phyloP scores from a whole-genome alignment of 1,139 yeast species.

The Yamadazyma dendronema region DNA sequence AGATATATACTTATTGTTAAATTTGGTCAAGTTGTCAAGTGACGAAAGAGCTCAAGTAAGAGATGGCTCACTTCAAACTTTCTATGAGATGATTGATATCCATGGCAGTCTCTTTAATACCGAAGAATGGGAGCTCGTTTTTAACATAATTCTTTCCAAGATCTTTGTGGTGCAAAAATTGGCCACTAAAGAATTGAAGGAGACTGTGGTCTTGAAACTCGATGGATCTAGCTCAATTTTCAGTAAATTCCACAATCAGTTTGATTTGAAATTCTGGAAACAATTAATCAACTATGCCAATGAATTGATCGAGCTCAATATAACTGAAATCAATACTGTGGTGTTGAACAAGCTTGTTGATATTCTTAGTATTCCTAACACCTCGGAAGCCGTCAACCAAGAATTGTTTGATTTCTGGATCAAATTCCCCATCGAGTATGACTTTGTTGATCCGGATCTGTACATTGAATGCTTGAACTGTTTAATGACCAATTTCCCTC shows the following conservation, averaged over 20 bases:
- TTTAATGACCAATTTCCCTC: constrained; percentile 49
- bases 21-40: constrained; percentile 59
- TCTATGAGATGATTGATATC: constrained; percentile 79
- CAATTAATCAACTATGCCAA: constrained; percentile 49
- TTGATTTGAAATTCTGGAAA: constrained; percentile 43
- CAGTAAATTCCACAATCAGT: constrained; percentile 28
- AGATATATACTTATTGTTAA: constrained; percentile 64
- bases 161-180: constrained; percentile 20
- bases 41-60: constrained; percentile 78
- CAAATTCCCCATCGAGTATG: constrained; percentile 56
- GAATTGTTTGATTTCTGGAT: constrained; percentile 65
- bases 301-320: constrained; percentile 33
- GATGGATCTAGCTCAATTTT: constrained; percentile 59
- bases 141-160: constrained; percentile 46
- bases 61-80: constrained; percentile 85
- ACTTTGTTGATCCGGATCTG: constrained; percentile 43
- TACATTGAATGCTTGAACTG: constrained; percentile 60
- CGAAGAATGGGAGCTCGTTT: constrained; percentile 57
- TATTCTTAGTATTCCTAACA: constrained; percentile 26
- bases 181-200: constrained; percentile 48
- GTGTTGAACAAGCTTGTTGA: constrained; percentile 53
- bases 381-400: constrained; percentile 28
- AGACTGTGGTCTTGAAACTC: constrained; percentile 55
- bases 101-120: constrained; percentile 53
- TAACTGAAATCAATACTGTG: constrained; percentile 48